Evolutionary conservation across 345 rosid species (phyloP).

Genomic region (Balakata baccata): DNA sequence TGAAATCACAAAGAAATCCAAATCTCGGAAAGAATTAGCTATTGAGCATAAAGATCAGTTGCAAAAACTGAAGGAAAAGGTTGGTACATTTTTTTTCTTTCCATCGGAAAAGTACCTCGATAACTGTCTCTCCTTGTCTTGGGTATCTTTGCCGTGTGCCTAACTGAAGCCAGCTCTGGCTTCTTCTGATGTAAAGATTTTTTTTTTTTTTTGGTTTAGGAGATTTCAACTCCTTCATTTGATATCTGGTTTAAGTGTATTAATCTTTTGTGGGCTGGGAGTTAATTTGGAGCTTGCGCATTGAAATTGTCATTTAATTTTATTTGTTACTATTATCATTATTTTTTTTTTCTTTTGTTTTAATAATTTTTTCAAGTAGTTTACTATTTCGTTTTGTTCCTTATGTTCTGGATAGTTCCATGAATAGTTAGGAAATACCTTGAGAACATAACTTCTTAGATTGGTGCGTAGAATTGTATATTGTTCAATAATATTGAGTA

Average conservation of each 20-base stretch:
- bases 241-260: not conserved
- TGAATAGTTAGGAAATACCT: not conserved
- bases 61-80: slow-evolving; percentile 66
- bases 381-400: not conserved
- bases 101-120: no score
- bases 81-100: slow-evolving; percentile 15
- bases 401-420: not conserved
- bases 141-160: no score
- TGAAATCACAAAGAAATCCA: slow-evolving; percentile 13
- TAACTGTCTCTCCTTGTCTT: no score
- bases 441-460: not conserved
- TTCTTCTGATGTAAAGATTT: no score
- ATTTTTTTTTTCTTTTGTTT: not conserved
- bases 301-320: not conserved
- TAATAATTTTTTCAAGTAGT: not conserved
- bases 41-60: slow-evolving; percentile 73
- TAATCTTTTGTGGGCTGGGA: not conserved
- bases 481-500: not conserved
- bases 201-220: no score
- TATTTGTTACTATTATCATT: no score
- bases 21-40: slow-evolving; percentile 43
- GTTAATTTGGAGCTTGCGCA: no score
- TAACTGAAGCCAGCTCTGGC: no score
- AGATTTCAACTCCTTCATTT: not conserved
- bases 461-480: not conserved